These are phyloP conservation scores for Rutstroemia sp. DNA, from an alignment of 2,329 filamentous ascomycete genomes.

Conservation along the genomic window DNA sequence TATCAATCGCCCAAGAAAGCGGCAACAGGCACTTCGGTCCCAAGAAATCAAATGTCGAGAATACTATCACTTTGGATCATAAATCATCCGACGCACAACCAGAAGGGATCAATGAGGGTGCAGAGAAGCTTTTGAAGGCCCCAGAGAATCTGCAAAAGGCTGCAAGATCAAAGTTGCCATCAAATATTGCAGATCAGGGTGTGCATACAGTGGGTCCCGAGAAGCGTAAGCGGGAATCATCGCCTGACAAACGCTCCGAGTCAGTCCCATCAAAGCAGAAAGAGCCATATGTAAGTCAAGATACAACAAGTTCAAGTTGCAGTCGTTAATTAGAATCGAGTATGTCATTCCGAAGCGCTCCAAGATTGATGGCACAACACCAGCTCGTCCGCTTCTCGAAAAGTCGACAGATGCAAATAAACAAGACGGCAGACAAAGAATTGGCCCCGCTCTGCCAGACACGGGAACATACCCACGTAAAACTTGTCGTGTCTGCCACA, in stretches of 20 bases:
- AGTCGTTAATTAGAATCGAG: not conserved
- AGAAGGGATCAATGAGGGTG: too few species aligned
- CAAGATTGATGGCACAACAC: not conserved
- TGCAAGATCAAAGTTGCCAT: too few species aligned
- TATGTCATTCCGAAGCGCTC: slow-evolving; percentile 1
- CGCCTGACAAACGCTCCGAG: not conserved
- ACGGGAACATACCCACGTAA: not conserved
- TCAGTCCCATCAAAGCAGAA: not conserved
- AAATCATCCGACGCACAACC: too few species aligned
- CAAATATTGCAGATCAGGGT: not conserved
- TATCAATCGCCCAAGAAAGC: too few species aligned
- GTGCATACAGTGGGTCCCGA: not conserved
- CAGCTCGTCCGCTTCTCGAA: not conserved
- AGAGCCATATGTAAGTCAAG: not conserved
- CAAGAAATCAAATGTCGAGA: too few species aligned
- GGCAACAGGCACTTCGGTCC: too few species aligned
- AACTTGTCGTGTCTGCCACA: not conserved
- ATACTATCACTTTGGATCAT: too few species aligned
- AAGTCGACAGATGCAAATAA: too few species aligned
- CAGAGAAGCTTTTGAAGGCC: too few species aligned
- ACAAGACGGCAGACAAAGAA: too few species aligned
- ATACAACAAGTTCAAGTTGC: not conserved
- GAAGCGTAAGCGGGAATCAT: not conserved
- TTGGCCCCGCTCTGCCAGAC: not conserved
- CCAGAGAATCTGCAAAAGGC: too few species aligned